Evolutionary conservation across 2,329 filamentous ascomycete genomes (phyloP).

Genomic region (Monascus ruber): DNA sequence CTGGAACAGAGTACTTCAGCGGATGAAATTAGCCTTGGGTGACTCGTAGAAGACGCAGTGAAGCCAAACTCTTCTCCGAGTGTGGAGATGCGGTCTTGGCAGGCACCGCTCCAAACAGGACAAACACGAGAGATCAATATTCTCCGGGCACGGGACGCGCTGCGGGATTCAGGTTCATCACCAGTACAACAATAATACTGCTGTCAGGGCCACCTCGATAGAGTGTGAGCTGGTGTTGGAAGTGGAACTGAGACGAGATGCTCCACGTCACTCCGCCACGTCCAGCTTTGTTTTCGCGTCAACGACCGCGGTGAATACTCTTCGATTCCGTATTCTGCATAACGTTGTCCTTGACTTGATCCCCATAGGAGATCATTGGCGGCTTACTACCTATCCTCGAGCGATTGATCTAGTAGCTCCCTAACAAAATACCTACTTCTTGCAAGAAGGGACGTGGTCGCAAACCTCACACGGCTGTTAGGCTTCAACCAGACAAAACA

Average conservation of each 20-base stretch:
- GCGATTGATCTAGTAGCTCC: background rate
- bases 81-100: background rate
- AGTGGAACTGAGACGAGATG: constrained; percentile 1
- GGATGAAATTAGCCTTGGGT: too few relatives aligned
- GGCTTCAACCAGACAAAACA: constrained; percentile 4
- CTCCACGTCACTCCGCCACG: background rate
- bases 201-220: background rate
- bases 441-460: too few relatives aligned
- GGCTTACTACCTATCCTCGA: background rate
- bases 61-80: too few relatives aligned
- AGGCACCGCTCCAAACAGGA: constrained; percentile 9
- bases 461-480: background rate
- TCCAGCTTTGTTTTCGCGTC: background rate
- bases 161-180: background rate
- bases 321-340: background rate
- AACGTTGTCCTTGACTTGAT: background rate
- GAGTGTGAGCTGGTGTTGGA: too few relatives aligned
- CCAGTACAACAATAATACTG: background rate
- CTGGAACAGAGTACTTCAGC: too few relatives aligned
- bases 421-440: too few relatives aligned
- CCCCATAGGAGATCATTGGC: background rate
- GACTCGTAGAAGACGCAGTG: too few relatives aligned
- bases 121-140: constrained; percentile 12
- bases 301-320: constrained; percentile 1
- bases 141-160: constrained; percentile 4